Conservation (phyloP, 805 yeast species). For the Debaryomyces prosopidis region DNA sequence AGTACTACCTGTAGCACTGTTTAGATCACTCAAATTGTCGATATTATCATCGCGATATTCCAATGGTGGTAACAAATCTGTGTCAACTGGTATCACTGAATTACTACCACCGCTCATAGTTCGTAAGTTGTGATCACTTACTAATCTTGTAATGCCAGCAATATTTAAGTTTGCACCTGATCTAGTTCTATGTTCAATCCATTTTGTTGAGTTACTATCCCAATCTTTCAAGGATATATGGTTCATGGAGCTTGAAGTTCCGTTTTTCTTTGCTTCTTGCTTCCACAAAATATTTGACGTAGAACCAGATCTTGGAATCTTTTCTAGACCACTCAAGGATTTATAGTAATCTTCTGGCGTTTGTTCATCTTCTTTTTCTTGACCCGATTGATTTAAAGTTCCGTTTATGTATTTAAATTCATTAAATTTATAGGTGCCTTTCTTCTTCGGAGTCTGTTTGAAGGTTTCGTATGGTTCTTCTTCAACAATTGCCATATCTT, state of each 20-base stretch:
- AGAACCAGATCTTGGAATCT: conserved; percentile 19
- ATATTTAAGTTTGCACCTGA: conserved; percentile 21
- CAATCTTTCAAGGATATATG: conserved; percentile 34
- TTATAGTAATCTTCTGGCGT: conserved; percentile 14
- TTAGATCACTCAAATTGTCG: conserved; percentile 28
- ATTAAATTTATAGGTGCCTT: conserved; percentile 5
- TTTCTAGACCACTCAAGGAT: conserved; percentile 26
- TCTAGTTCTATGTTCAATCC: conserved; percentile 22
- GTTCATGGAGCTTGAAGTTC: conserved; percentile 2
- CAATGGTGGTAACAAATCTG: conserved; percentile 8
- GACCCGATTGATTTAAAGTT: not conserved
- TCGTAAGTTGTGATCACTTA: conserved; percentile 16
- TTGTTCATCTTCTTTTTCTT: not conserved
- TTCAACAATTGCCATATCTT: conserved; percentile 9
- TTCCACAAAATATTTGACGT: conserved; percentile 5
- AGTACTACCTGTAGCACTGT: conserved; percentile 5
- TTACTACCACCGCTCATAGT: not conserved
- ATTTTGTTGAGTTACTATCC: conserved; percentile 25
- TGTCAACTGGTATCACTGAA: not conserved
- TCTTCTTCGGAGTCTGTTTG: conserved; percentile 3
- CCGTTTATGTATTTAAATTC: not conserved
- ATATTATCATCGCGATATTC: conserved; percentile 20
- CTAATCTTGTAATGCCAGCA: conserved; percentile 18
- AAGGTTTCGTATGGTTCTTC: not conserved
- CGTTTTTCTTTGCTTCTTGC: not conserved